Evolutionary conservation across 768 basidiomycete genomes (phyloP).

Genomic region (Mycena vitilis): DNA sequence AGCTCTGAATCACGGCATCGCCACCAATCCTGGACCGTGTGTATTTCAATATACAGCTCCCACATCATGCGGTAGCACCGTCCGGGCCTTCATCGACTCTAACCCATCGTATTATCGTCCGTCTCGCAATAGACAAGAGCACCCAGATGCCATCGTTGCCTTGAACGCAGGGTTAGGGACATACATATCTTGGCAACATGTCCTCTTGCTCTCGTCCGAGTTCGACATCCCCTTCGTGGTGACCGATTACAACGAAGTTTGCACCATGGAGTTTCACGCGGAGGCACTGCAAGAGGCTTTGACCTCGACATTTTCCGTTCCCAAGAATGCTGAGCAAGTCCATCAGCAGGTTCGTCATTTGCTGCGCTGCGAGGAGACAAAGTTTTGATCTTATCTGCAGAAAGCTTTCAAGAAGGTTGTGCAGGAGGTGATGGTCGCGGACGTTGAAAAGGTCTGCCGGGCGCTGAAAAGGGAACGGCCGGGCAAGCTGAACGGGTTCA

Average conservation of each 20-base stretch:
- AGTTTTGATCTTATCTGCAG: not conserved
- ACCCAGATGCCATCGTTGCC: slow-evolving; percentile 57
- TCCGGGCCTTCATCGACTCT: slow-evolving; percentile 49
- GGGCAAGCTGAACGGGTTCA: not conserved
- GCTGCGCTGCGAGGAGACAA: not conserved
- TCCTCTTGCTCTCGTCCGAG: slow-evolving; percentile 43
- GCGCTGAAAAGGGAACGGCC: not conserved
- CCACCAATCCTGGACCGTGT: slow-evolving; percentile 37
- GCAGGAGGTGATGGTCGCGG: not conserved
- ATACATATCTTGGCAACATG: slow-evolving; percentile 51
- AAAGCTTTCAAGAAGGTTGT: not conserved
- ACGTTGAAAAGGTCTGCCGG: not conserved
- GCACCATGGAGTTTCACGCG: not conserved
- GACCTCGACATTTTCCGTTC: not conserved
- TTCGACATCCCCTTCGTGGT: slow-evolving; percentile 43
- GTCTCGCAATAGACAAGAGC: slow-evolving; percentile 19
- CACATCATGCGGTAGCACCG: slow-evolving; percentile 50
- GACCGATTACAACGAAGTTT: slow-evolving; percentile 34
- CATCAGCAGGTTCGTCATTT: not conserved
- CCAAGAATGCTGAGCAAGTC: not conserved
- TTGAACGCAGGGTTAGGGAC: slow-evolving; percentile 53
- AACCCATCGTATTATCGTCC: slow-evolving; percentile 27
- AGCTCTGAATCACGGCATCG: slow-evolving; percentile 32
- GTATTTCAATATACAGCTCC: slow-evolving; percentile 52
- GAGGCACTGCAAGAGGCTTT: slow-evolving; percentile 20